Base-by-base conservation (phyloP, 1,284 basidiomycete species). In the Athelia psychrophila region DNA sequence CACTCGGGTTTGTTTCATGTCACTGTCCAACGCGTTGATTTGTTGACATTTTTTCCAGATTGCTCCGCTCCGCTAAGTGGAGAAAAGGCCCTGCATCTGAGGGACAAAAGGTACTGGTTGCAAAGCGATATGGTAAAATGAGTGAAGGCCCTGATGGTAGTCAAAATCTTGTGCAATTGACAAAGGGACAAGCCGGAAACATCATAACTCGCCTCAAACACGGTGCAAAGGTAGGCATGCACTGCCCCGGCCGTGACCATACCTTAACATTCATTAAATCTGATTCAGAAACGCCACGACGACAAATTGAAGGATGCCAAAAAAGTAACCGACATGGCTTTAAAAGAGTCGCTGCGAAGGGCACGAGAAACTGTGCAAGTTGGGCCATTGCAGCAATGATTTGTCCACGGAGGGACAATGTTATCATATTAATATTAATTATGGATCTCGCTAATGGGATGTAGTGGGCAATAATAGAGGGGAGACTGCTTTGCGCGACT, bases 121-220 rank as follows among this genome's bases (percentile, higher is more conserved):
- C 68, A 12, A 88, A 84, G 58, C 72, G 85, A 40, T 81, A 81
- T 74, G 61, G 66, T 19, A 76, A 76, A 45, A 66, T 64, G 2
- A 59, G 56, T 19, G 54, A 60, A 36, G 54, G 57, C 36, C 59
- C 55, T 38, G 56, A 55, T 19, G 64, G 73, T 20, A 64, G 64
- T n/a, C 47, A 46, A 46, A 20, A 16, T 36, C 62, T 84, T 16
- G 64, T 62, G 46, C 65, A 54, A 0, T 61, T 94, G 60, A 91
- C 80, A 2, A 92, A 89, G 66, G 91, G 92, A 1, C 78, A 89
- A 56, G 90, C 91, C 25, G 85, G 84, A 0, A 84, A 85, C 56
- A 81, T 93, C 38, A 88, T 94, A 54, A 84, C 84, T 20, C 80
- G 90, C 10, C 55, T 91, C 53, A 88, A 82, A 63, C 86, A 93